Evolutionary conservation across 306 rosid species (phyloP), one percentile per base, ranked within the genome.

Genomic region (Biancaea sappan): DNA sequence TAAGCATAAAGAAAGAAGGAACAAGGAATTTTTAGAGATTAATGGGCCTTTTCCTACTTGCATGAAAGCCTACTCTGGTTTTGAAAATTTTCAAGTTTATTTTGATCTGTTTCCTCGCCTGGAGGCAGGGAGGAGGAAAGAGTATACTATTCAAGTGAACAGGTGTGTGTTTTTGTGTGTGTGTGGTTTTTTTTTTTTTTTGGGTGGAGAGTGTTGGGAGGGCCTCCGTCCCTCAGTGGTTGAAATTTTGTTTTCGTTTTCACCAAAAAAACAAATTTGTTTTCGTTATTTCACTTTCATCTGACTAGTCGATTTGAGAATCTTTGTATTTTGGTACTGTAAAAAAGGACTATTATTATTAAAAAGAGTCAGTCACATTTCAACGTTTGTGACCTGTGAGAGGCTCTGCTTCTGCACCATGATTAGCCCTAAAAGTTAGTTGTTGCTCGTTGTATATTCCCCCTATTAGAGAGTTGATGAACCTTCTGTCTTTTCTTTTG

Each of bases 331-430:
- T 72, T 64, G 77, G 69, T 37, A 69, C 71, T 13, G 41, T 5
- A 69, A 51, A 79, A 62, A 57, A 66, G 48, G 77, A 77, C 68
- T 32, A 47, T 74, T 71, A 31, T 31, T 1, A 26, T 66, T 46
- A 73, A 66, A 60, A 56, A 69, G 74, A 62, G 43, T 56, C 47
- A 56, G 83, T 80, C 81, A 72, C 54, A 46, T 82, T 63, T 75
- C 69, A 43, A 70, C 81, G 60, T 50, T 29, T 66, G 84, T 80
- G 81, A 70, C 84, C 71, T 75, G 81, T 59, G 85, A 54, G 77
- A 73, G 82, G 72, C 31, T 66, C 73, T 84, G 83, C 79, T 37
- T 66, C 73, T 84, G 83, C 79, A 67, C 25, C 76, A 9, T 71
- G 77, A 54, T 53, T 77, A 53, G 38, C 67, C 41, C 57, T 69